A percentile compares a stretch with the other conserved stretches of the same genome.
Conservation (phyloP, 192 early-diverging fungal genomes). For the Umbelopsis ramanniana region DNA sequence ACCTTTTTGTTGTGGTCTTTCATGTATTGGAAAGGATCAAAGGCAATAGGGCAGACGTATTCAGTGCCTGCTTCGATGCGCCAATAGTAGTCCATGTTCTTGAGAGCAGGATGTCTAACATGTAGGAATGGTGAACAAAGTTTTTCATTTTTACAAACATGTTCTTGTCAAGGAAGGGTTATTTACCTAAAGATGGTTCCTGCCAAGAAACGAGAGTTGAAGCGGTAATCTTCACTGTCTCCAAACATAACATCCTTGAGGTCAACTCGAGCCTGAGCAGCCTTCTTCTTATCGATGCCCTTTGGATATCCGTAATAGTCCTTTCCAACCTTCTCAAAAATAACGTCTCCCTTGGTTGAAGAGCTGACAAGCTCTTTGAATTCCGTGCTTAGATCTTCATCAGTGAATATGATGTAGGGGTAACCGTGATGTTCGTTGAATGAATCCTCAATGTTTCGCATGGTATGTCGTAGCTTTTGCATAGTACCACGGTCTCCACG, state of each 20-base stretch:
- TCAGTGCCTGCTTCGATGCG: conserved; percentile 56
- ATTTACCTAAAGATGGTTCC: conserved; percentile 44
- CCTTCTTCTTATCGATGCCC: conserved; percentile 28
- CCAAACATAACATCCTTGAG: conserved; percentile 37
- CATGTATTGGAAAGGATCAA: conserved; percentile 63
- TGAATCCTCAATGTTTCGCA: conserved; percentile 39
- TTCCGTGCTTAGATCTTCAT: conserved; percentile 31
- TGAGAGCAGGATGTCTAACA: conserved; percentile 57
- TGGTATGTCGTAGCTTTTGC: conserved; percentile 28
- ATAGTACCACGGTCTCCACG: conserved; percentile 17
- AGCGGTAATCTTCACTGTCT: conserved; percentile 37
- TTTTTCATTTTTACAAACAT: no score
- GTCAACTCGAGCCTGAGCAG: conserved; percentile 25
- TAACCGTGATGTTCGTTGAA: conserved; percentile 35
- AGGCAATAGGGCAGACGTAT: conserved; percentile 55
- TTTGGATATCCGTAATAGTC: conserved; percentile 29
- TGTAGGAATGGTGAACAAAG: conserved; percentile 48
- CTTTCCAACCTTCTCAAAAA: conserved; percentile 33
- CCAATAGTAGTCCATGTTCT: conserved; percentile 62
- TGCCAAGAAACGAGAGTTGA: conserved; percentile 52
- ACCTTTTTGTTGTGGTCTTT: conserved; percentile 50
- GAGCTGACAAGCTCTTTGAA: conserved; percentile 36
- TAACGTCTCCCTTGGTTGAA: conserved; percentile 24
- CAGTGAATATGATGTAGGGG: conserved; percentile 42
- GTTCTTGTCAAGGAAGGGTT: neutral